These are phyloP conservation scores for Orychophragmus violaceus DNA, from an alignment of 345 rosid species.

Conservation along the genomic window DNA sequence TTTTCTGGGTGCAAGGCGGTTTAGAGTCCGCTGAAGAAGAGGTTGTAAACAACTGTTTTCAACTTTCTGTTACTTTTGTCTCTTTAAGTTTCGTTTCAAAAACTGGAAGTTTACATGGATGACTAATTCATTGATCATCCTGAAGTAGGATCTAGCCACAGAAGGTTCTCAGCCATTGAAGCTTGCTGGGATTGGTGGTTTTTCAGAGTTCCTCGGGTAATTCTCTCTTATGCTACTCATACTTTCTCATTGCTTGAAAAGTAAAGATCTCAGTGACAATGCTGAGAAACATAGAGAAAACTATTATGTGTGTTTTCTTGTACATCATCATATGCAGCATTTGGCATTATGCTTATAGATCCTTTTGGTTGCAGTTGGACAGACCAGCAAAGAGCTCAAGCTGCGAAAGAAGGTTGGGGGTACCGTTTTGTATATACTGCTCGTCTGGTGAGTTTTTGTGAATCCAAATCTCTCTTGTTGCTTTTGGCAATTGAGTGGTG, in stretches of 20 bases:
- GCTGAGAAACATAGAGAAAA: background rate
- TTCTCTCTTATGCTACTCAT: constrained; percentile 15
- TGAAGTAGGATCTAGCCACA: constrained; percentile 61
- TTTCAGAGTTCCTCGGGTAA: constrained; percentile 92
- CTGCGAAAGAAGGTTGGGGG: constrained; percentile 93
- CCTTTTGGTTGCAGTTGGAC: constrained; percentile 61
- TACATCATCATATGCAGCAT: background rate
- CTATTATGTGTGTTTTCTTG: background rate
- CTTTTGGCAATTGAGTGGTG: background rate
- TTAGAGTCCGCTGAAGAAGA: constrained; percentile 85
- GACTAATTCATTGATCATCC: constrained; percentile 4
- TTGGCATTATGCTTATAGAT: background rate
- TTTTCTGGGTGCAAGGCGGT: constrained; percentile 94
- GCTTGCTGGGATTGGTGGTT: constrained; percentile 84
- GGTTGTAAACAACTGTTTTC: constrained; percentile 34
- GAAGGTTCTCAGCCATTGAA: constrained; percentile 79
- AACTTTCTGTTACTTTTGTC: constrained; percentile 7
- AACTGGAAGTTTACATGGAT: background rate
- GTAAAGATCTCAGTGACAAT: background rate
- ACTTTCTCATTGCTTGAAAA: background rate
- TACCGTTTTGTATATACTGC: constrained; percentile 66
- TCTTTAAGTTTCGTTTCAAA: constrained; percentile 12
- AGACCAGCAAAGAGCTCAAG: constrained; percentile 85
- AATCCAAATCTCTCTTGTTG: background rate
- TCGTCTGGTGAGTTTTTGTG: constrained; percentile 55